These are phyloP conservation scores for Sphaerobolus stellatus DNA, from an alignment of 1,284 basidiomycete genomes.

Conservation along the genomic window DNA sequence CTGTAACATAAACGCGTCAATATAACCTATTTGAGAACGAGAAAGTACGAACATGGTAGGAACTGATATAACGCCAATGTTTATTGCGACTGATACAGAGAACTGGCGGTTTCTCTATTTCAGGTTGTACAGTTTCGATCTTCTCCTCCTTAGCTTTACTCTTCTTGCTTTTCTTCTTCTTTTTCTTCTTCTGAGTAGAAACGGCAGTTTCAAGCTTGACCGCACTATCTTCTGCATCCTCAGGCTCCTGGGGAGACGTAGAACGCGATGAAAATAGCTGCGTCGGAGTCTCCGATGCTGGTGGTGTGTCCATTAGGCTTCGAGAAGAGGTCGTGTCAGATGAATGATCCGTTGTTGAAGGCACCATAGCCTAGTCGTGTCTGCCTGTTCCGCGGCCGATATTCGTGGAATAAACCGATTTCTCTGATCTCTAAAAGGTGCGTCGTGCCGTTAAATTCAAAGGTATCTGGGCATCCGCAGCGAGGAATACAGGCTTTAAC, in stretches of 20 bases:
- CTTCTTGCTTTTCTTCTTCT: conserved; percentile 19
- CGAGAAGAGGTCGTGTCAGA: too few relatives aligned
- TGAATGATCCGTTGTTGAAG: not conserved
- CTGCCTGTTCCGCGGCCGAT: too few relatives aligned
- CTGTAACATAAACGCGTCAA: conserved; percentile 36
- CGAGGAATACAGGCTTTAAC: too few relatives aligned
- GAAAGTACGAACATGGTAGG: conserved; percentile 68
- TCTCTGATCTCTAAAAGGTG: too few relatives aligned
- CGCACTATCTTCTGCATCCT: not conserved
- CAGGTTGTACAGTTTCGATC: conserved; percentile 28
- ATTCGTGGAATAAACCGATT: too few relatives aligned
- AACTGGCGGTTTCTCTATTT: conserved; percentile 49
- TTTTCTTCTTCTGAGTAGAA: conserved; percentile 20
- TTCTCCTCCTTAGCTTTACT: conserved; percentile 23
- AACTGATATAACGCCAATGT: conserved; percentile 85
- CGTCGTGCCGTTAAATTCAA: too few relatives aligned
- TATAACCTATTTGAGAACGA: not conserved
- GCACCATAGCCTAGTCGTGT: not conserved
- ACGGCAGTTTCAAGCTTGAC: not conserved
- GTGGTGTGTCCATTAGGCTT: too few relatives aligned
- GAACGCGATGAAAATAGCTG: conserved; percentile 2
- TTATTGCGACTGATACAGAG: conserved; percentile 83
- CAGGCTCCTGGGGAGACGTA: not conserved
- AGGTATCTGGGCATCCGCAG: too few relatives aligned
- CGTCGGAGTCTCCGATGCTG: conserved; percentile 4